Conservation (phyloP, 2,329 filamentous ascomycete species). For the Mycosphaerelloides madeirae region DNA sequence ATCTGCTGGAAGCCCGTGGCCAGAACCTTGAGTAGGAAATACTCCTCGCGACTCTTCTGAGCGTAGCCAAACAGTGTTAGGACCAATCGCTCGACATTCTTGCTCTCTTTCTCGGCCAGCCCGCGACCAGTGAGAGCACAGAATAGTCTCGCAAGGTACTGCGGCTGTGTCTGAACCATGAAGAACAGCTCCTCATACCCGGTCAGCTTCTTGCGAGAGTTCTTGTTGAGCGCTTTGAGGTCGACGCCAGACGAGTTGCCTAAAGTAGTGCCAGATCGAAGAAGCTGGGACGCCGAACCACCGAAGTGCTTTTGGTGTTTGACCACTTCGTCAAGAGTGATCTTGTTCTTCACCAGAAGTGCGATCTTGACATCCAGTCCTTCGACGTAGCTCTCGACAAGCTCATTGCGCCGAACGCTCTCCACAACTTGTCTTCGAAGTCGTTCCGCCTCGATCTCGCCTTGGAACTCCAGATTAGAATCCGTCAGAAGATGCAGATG, state of each 20-base stretch:
- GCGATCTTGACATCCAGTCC: slow-evolving; percentile 99
- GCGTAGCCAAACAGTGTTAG: slow-evolving; percentile 97
- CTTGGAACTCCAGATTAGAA: slow-evolving; percentile 97
- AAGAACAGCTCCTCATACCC: slow-evolving; percentile 98
- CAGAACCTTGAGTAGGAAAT: slow-evolving; percentile 88
- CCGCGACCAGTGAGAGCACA: slow-evolving; percentile 75
- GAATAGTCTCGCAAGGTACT: slow-evolving; percentile 88
- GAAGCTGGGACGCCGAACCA: slow-evolving; percentile 45
- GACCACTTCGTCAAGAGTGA: slow-evolving; percentile 94
- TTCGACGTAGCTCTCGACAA: slow-evolving; percentile 95
- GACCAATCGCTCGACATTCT: slow-evolving; percentile 85
- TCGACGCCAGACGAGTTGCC: slow-evolving; percentile 75
- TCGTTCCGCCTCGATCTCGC: slow-evolving; percentile 94
- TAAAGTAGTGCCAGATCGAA: slow-evolving; percentile 27
- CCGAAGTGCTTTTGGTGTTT: slow-evolving; percentile 96
- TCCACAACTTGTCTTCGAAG: slow-evolving; percentile 94
- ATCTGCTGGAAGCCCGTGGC: slow-evolving; percentile 79
- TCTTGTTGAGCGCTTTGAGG: slow-evolving; percentile 95
- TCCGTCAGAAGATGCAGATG: slow-evolving; percentile 97
- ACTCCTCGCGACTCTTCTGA: slow-evolving; percentile 93
- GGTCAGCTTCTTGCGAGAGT: slow-evolving; percentile 88
- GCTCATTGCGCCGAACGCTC: slow-evolving; percentile 93
- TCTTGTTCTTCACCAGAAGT: slow-evolving; percentile 97
- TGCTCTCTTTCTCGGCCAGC: slow-evolving; percentile 84
- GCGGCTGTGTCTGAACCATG: slow-evolving; percentile 90